phyloP scores from a whole-genome alignment of 306 rosid species.

The Pachyrhizus erosus region DNA sequence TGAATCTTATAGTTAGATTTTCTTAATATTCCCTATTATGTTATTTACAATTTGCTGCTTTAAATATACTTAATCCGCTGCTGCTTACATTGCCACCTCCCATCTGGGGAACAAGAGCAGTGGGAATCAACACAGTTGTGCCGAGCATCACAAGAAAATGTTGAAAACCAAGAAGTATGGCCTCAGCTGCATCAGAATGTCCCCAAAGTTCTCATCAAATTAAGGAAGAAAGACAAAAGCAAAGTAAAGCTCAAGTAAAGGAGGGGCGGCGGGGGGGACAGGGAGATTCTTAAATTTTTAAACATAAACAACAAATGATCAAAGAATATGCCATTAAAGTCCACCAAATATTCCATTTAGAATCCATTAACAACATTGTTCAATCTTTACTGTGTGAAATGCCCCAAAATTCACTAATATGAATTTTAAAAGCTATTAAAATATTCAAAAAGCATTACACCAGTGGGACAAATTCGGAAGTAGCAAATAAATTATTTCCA shows the following conservation, averaged over 20 bases:
- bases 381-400: constrained; percentile 5
- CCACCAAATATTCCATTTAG: constrained; percentile 24
- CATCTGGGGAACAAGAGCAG: constrained; percentile 99
- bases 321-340: constrained; percentile 12
- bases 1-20: constrained; percentile 9
- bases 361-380: not conserved
- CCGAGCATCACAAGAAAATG: constrained; percentile 99
- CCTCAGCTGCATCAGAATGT: constrained; percentile 83
- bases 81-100: constrained; percentile 98
- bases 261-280: not conserved
- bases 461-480: constrained; percentile 24
- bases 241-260: constrained; percentile 15
- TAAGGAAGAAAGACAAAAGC: not conserved
- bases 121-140: constrained; percentile 93
- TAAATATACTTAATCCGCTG: not conserved
- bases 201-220: constrained; percentile 36
- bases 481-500: constrained; percentile 16
- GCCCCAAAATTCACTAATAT: constrained; percentile 18
- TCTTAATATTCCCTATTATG: constrained; percentile 22
- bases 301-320: constrained; percentile 14
- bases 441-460: not conserved
- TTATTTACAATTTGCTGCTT: not conserved
- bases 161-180: constrained; percentile 98
- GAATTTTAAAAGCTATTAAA: not conserved
- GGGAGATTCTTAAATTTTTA: constrained; percentile 10